phyloP scores from a whole-genome alignment of 2,329 filamentous ascomycete genomes.

The Cadophora sp. region DNA sequence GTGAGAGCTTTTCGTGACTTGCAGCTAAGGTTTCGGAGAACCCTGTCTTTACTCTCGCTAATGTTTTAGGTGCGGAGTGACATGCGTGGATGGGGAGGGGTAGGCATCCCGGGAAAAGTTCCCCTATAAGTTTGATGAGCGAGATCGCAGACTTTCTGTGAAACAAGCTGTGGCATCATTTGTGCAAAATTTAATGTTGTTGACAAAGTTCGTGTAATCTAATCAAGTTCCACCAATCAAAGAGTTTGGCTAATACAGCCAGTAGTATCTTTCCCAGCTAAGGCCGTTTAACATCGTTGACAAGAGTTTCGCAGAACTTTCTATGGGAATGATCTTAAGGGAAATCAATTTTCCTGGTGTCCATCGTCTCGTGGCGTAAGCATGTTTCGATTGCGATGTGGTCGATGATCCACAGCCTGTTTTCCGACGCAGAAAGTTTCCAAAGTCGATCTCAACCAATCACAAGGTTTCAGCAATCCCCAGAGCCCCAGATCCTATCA shows the following conservation, averaged over 20 bases:
- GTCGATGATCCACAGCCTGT: background rate
- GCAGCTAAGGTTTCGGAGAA: background rate
- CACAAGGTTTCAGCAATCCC: background rate
- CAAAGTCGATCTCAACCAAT: background rate
- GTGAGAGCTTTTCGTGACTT: background rate
- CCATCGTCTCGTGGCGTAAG: background rate
- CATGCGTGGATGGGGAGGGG: background rate
- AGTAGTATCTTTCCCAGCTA: too few species aligned
- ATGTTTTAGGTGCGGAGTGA: constrained; percentile 14
- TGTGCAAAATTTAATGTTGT: background rate
- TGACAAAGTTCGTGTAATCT: background rate
- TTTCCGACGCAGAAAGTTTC: constrained; percentile 7
- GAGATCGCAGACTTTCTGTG: constrained; percentile 10
- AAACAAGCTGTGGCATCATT: background rate
- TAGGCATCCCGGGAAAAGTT: constrained; percentile 5
- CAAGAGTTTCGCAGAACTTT: too few species aligned
- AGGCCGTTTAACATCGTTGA: too few species aligned
- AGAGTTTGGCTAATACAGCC: too few species aligned
- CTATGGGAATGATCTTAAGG: too few species aligned
- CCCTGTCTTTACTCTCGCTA: constrained; percentile 15
- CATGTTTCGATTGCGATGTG: constrained; percentile 8
- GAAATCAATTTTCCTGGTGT: background rate
- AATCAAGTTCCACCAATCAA: background rate
- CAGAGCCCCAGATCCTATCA: background rate
- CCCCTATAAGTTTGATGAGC: constrained; percentile 6